Evolutionary conservation across 1,284 basidiomycete species (phyloP).

Genomic region (Athelia psychrophila): DNA sequence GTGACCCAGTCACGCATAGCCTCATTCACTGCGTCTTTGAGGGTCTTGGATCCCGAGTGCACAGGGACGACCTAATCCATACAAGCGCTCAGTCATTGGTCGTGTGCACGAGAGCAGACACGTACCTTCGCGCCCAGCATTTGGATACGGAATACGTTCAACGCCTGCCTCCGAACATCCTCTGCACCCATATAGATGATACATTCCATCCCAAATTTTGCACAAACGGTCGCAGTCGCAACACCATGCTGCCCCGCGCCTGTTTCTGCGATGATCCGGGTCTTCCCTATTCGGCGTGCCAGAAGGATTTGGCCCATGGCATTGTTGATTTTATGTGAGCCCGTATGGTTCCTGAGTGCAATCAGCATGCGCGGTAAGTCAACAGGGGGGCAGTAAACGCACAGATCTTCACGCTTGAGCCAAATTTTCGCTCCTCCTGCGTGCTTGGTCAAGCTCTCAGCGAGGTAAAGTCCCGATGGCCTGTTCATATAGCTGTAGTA

Average conservation of each 20-base stretch:
- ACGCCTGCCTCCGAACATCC: constrained; percentile 91
- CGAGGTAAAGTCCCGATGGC: constrained; percentile 73
- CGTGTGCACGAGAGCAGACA: constrained; percentile 6
- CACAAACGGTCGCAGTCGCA: constrained; percentile 97
- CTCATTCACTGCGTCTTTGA: constrained; percentile 98
- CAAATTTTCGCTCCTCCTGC: constrained; percentile 93
- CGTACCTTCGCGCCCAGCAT: constrained; percentile 92
- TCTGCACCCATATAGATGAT: constrained; percentile 99
- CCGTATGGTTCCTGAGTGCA: constrained; percentile 81
- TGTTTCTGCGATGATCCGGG: constrained; percentile 96
- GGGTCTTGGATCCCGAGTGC: constrained; percentile 89
- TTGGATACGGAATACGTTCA: constrained; percentile 98
- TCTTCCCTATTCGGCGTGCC: constrained; percentile 92
- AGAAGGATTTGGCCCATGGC: constrained; percentile 95
- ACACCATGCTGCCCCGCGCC: constrained; percentile 99
- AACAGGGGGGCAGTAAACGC: constrained; percentile 27
- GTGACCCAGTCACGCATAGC: constrained; percentile 99
- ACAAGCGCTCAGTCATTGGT: constrained; percentile 5
- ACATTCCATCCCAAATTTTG: constrained; percentile 95
- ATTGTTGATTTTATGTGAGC: constrained; percentile 97
- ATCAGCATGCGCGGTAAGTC: background rate
- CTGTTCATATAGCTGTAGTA: constrained; percentile 91
- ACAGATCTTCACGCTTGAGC: constrained; percentile 97
- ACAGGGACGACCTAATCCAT: constrained; percentile 80
- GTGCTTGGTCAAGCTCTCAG: constrained; percentile 72